Conservation (phyloP, 768 basidiomycete species). For the Coprinellus micaceus region DNA sequence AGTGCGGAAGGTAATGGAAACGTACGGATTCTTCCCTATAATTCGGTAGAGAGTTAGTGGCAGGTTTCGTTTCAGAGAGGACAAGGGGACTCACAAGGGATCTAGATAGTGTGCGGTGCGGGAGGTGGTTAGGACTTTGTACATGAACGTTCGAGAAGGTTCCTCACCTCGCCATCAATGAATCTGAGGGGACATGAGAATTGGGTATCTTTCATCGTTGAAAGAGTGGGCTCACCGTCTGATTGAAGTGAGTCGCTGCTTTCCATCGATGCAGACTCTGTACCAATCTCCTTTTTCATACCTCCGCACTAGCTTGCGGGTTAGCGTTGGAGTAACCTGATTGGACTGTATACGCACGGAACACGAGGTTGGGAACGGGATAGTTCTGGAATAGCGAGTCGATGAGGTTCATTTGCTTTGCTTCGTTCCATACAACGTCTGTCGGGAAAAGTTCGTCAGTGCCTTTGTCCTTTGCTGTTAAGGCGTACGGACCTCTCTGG, state of each 20-base stretch:
- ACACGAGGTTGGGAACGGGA: constrained; percentile 61
- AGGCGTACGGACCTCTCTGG: constrained; percentile 3
- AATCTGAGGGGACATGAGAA: constrained; percentile 39
- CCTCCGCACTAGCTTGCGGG: constrained; percentile 19
- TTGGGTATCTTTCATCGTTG: not conserved
- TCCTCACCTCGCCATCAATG: constrained; percentile 62
- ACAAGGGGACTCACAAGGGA: constrained; percentile 13
- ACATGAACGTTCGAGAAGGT: constrained; percentile 6
- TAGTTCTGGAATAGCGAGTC: constrained; percentile 78
- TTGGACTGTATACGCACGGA: constrained; percentile 29
- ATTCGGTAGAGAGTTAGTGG: not conserved
- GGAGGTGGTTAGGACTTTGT: constrained; percentile 6
- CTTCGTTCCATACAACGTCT: constrained; percentile 79
- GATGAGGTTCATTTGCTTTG: constrained; percentile 70
- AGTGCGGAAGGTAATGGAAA: constrained; percentile 1
- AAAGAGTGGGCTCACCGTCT: constrained; percentile 42
- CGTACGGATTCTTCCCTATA: constrained; percentile 39
- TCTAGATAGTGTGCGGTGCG: constrained; percentile 50
- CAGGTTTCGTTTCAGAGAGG: not conserved
- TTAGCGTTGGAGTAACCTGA: constrained; percentile 21
- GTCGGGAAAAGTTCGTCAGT: constrained; percentile 17
- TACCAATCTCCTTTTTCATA: constrained; percentile 58
- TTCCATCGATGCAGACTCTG: constrained; percentile 75
- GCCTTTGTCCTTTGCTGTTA: not conserved
- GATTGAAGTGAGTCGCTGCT: constrained; percentile 76